Base-by-base conservation (phyloP, 768 basidiomycete genomes). In the Neoboletus brunneissimus region DNA sequence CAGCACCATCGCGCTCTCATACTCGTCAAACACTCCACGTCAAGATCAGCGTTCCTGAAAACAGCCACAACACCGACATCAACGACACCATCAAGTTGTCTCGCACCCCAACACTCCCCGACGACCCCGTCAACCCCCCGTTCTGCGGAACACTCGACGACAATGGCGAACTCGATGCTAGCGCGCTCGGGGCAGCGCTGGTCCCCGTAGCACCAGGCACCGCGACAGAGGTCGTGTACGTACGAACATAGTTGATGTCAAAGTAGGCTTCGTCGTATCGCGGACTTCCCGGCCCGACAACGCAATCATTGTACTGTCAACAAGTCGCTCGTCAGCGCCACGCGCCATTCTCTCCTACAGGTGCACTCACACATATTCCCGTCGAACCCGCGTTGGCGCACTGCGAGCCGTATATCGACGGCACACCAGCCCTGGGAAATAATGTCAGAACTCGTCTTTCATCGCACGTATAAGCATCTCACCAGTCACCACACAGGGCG, bases 201-300 rank as follows among this genome's bases (percentile, higher is more conserved):
- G 56, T 27, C 15, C 22, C 5, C 11, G 69, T 61, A 12, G 64
- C 8, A 20, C 55, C 38, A 2, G 64, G 56, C 10, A 16, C 45
- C 27, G 41, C 53, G 4, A 15, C 4, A 5, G 32, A 16, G 0
- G 74, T 78, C 15, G 77, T 73, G 66, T 86, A 88, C 12, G 84
- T 81, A 18, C 84, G 83, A 31, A 91, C 71, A 59, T 84, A 84
- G 51, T 77, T 76, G 64, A 90, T 76, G 68, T 89, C 86, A 62
- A 88, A 91, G 70, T 81, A 86, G 1, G 84, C 83, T 15, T 76
- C 60, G 68, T 81, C 81, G 68, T 77, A 85, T 51, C 77, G 77
- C n/a, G 78, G 79, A 53, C 77, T 76, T 15, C 82, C 82, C 9
- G 79, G 69, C 13, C 83, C 81, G 6, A 80, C 75, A 23, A 87